phyloP scores from a whole-genome alignment of 331 rosid species.

The Phaseolus coccineus region DNA sequence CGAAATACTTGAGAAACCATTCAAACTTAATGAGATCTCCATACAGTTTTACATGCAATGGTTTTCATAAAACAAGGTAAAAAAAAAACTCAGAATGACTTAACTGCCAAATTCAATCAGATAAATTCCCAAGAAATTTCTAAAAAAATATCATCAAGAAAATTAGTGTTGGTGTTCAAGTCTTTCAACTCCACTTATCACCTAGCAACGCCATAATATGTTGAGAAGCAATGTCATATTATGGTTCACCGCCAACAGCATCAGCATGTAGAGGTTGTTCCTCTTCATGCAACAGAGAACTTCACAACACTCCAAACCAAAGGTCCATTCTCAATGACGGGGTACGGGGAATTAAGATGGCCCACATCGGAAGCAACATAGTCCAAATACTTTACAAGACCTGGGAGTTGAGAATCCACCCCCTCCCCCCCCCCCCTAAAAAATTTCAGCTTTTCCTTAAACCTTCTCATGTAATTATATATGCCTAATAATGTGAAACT shows the following conservation, averaged over 20 bases:
- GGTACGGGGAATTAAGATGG: not conserved
- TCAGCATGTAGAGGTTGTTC: not conserved
- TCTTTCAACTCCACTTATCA: conserved; percentile 25
- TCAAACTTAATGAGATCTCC: conserved; percentile 26
- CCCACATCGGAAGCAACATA: not conserved
- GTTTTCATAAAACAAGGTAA: conserved; percentile 4
- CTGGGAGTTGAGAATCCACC: not conserved
- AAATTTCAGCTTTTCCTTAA: not conserved
- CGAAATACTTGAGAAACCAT: conserved; percentile 29
- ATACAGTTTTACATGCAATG: conserved; percentile 24
- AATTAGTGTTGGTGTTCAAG: conserved; percentile 13
- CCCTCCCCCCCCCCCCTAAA: not conserved
- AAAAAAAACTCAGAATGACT: not conserved
- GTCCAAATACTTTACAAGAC: not conserved
- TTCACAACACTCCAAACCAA: not conserved
- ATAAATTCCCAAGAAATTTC: conserved; percentile 17
- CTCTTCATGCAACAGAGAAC: not conserved
- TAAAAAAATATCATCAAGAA: conserved; percentile 19
- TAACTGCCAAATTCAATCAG: conserved; percentile 5
- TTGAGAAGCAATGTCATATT: not conserved
- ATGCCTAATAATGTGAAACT: conserved; percentile 4
- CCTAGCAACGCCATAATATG: conserved; percentile 16
- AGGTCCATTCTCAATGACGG: not conserved
- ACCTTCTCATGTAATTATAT: not conserved
- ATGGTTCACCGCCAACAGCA: conserved; percentile 3